Conservation (phyloP, 306 rosid species). For the Alnus rubra region DNA sequence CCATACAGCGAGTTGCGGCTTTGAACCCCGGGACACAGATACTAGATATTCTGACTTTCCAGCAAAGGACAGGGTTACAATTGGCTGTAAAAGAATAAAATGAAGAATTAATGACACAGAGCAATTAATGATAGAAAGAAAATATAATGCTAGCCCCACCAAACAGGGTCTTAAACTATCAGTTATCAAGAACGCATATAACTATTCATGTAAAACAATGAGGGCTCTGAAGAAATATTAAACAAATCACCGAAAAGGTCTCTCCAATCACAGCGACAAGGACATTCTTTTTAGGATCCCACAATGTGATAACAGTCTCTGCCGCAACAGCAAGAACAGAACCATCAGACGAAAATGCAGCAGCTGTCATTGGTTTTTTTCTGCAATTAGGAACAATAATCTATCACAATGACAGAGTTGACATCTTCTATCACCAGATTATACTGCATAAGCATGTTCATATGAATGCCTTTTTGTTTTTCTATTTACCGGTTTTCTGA, state of each 20-base stretch:
- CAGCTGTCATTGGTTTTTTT: constrained; percentile 85
- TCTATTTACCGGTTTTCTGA: not conserved
- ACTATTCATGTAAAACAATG: not conserved
- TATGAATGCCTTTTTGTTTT: constrained; percentile 14
- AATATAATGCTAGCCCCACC: not conserved
- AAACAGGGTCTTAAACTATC: constrained; percentile 4
- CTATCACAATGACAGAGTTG: constrained; percentile 24
- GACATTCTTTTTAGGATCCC: constrained; percentile 86
- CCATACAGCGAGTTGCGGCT: constrained; percentile 75
- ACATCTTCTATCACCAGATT: constrained; percentile 20
- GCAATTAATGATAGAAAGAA: not conserved
- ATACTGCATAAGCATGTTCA: constrained; percentile 20
- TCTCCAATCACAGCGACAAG: constrained; percentile 86
- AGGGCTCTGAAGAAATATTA: constrained; percentile 10
- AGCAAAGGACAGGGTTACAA: constrained; percentile 63
- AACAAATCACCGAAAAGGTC: constrained; percentile 49
- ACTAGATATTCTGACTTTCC: constrained; percentile 80
- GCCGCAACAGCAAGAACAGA: constrained; percentile 95
- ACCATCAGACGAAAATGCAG: constrained; percentile 87
- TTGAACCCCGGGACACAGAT: constrained; percentile 67
- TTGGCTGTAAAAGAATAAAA: constrained; percentile 49
- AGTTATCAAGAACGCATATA: not conserved
- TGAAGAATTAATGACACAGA: constrained; percentile 8
- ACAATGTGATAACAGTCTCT: constrained; percentile 77
- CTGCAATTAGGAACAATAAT: constrained; percentile 42